Base-by-base conservation (phyloP, 164 flowering plant species). In the Vitis labrusca region DNA sequence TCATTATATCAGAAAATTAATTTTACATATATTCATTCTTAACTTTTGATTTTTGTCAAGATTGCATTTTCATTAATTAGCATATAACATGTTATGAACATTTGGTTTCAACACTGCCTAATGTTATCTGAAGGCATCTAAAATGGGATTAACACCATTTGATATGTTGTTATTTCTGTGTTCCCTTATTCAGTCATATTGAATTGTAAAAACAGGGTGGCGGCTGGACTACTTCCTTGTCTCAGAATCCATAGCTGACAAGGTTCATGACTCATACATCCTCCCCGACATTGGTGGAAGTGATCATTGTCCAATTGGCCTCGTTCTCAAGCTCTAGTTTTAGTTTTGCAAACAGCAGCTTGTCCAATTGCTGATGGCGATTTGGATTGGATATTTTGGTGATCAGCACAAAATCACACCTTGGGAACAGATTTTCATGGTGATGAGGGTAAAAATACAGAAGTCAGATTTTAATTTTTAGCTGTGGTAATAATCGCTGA, bases 251-350 rank as follows among this genome's bases (percentile, higher is more conserved):
- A 82, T 95, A 59, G 88, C 86, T 1, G 87, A 91, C 72, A 80
- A 80, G n/a, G 94, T 93, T 73, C 89, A 95, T 56, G 99, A 95
- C 68, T 93, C 99, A 8, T 95, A 89, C 80, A 91, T 95, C 68
- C 86, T 89, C 59, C 97, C 99, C 7, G 89, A 93, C 76, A 80
- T 95, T 49, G 60, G 13, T 19, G 98, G 99, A 10, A 95, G 99
- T 73, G 99, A 95, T 73, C 99, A 95, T 65, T 81, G 93, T 73
- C 99, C 99, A 3, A 79, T 95, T 64, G 99, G 98, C 68, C 94
- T 95, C 55, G 66, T 88, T 56, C 82, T 93, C 62, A 89, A 88
- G 85, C 80, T 83, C 13, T 92, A 91, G 80, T 54, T 67, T 17
- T 5, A 62, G 9, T 16, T 7, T 5, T 37, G 44, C 44, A 37